Conservation (phyloP, 169 alveolate genomes). For the Eimeria acervulina region DNA sequence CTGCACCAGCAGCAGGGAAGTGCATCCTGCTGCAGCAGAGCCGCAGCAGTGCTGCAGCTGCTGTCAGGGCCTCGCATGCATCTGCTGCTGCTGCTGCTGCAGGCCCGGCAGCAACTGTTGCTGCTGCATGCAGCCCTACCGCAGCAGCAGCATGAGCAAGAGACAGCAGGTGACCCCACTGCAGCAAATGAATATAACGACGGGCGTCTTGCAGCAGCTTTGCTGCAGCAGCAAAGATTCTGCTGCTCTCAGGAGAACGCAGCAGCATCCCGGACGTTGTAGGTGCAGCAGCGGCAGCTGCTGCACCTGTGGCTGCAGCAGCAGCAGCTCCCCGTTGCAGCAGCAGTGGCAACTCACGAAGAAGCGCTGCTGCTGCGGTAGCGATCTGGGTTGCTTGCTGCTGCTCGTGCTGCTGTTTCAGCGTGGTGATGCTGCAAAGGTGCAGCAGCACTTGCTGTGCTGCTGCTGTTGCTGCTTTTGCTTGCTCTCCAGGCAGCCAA, state of each 20-base stretch:
- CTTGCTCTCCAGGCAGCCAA: neutral
- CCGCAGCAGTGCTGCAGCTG: slow-evolving; percentile 65
- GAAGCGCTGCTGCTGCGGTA: slow-evolving; percentile 30
- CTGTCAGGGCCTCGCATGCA: slow-evolving; percentile 35
- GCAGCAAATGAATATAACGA: neutral
- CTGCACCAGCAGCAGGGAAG: slow-evolving; percentile 18
- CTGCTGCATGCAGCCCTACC: slow-evolving; percentile 42
- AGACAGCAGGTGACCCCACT: neutral
- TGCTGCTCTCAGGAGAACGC: slow-evolving; percentile 45
- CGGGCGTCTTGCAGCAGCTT: slow-evolving; percentile 1
- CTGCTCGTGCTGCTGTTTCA: slow-evolving; percentile 51
- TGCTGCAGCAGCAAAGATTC: slow-evolving; percentile 64
- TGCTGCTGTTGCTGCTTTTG: slow-evolving; percentile 72
- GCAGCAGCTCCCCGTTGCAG: slow-evolving; percentile 53
- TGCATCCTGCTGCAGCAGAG: slow-evolving; percentile 3
- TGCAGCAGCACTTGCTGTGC: slow-evolving; percentile 50
- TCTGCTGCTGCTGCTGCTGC: slow-evolving; percentile 63
- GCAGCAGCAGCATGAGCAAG: slow-evolving; percentile 43
- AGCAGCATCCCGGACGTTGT: neutral
- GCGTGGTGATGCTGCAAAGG: neutral
- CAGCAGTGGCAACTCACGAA: slow-evolving; percentile 54
- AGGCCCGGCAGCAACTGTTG: slow-evolving; percentile 21
- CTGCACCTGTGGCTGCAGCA: neutral
- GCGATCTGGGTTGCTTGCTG: neutral
- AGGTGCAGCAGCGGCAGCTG: slow-evolving; percentile 10